Base-by-base conservation (phyloP, 805 yeast species). In the Candida berthetii region DNA sequence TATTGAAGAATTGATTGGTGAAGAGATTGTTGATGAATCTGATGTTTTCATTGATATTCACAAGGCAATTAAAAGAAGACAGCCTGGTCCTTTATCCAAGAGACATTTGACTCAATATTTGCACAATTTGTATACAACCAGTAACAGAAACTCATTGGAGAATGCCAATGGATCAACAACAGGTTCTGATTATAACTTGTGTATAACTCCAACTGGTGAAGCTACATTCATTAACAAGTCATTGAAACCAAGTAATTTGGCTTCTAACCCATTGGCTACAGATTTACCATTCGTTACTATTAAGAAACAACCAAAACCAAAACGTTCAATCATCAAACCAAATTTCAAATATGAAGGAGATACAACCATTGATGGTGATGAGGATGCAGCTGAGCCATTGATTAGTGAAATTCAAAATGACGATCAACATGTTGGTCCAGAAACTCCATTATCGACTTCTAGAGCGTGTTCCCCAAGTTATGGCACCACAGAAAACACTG, bases 1-100 rank as follows among this genome's bases (percentile, higher is more conserved):
- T n/a, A 93, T 91, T 57, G 99, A 91, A 62, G 99, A 91, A 64
- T 72, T 91, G 48, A 91, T 91, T 61, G 99, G 99, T 39, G 98
- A 91, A 64, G 99, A 91, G 61, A 91, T 91, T 55, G 91, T 91
- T 34, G 99, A 91, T 58, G 99, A 91, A 65, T 80, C 89, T 19
- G 99, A 91, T 59, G 97, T 93, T 16, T 89, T 85, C 56, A 76
- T 90, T 43, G 97, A 91, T 63, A 85, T 90, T 48, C 87, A 87
- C 61, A 85, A 85, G 48, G 87, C 87, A 45, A 88, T 90, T 56
- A 85, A 86, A 63, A 69, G 91, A 57, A 70, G 71, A 32, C 76
- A 75, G 44, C 91, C 91, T 1, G 90, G 90, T 10, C 91, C 91
- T 1, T 66, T 83, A 43, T 70, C 84, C 13, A 82, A 80, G 55